Evolutionary conservation across 2,329 filamentous ascomycete species (phyloP).

Genomic region (Emergomyces pasteurianus): DNA sequence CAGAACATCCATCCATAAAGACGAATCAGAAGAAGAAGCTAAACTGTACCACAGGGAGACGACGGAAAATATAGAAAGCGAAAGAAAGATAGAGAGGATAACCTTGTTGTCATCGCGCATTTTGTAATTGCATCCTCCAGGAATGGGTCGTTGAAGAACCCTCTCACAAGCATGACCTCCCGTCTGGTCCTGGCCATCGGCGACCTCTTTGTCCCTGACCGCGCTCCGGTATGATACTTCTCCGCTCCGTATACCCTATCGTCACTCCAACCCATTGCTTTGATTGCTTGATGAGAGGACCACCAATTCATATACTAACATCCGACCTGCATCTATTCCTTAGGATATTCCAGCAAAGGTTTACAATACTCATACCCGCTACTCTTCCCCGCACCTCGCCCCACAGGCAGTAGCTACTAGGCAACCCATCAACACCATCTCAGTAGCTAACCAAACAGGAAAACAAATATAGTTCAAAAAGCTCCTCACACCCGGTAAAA

Average conservation of each 20-base stretch:
- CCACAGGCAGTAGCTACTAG: not conserved
- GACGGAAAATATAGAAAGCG: not conserved
- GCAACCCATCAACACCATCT: not conserved
- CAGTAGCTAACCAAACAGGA: not conserved
- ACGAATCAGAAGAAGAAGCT: not conserved
- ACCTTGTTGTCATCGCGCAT: not conserved
- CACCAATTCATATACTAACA: slow-evolving; percentile 7
- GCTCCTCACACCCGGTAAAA: slow-evolving; percentile 71
- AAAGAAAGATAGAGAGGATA: no score
- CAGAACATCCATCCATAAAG: not conserved
- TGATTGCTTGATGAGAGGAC: not conserved
- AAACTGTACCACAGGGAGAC: not conserved
- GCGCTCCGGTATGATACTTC: slow-evolving; percentile 54
- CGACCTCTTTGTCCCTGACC: slow-evolving; percentile 86
- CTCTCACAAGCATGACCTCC: slow-evolving; percentile 50
- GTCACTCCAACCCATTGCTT: not conserved
- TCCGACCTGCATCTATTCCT: not conserved
- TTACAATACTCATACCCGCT: slow-evolving; percentile 14
- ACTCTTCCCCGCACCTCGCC: not conserved
- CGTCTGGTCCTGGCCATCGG: slow-evolving; percentile 85
- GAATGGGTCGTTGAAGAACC: slow-evolving; percentile 1
- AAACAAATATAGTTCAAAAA: slow-evolving; percentile 59
- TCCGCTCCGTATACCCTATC: slow-evolving; percentile 6
- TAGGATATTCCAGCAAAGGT: slow-evolving; percentile 81
- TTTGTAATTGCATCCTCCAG: not conserved